phyloP scores from a whole-genome alignment of 2,329 filamentous ascomycete species.

The Parafenestella ontariensis region DNA sequence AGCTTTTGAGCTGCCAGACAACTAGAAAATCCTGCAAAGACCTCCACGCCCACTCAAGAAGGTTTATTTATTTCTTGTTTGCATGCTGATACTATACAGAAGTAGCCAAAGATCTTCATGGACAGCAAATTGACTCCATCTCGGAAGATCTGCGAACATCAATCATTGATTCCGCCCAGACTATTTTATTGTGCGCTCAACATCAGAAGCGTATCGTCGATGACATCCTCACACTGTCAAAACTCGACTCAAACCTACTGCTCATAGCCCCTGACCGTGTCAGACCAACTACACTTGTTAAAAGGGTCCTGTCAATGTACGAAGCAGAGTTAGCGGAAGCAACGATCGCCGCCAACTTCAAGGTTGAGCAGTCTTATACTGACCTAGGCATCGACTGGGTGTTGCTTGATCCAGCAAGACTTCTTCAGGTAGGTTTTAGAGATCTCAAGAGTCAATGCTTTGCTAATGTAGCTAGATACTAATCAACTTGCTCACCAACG shows the following conservation, averaged over 20 bases:
- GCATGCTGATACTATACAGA: neutral
- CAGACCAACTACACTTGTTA: slow-evolving; percentile 21
- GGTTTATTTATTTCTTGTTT: neutral
- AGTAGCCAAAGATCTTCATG: neutral
- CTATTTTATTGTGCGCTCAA: slow-evolving; percentile 36
- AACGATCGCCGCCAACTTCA: slow-evolving; percentile 12
- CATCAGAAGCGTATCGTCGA: slow-evolving; percentile 42
- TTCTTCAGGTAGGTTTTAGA: slow-evolving; percentile 12
- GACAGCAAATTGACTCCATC: neutral
- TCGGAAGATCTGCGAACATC: neutral
- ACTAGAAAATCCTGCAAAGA: too few species aligned
- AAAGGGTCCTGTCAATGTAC: slow-evolving; percentile 31
- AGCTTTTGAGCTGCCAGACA: too few species aligned
- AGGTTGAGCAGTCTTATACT: slow-evolving; percentile 15
- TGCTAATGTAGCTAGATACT: slow-evolving; percentile 14
- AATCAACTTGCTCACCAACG: slow-evolving; percentile 42
- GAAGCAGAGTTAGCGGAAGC: slow-evolving; percentile 26
- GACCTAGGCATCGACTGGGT: slow-evolving; percentile 19
- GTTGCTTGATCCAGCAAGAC: slow-evolving; percentile 19
- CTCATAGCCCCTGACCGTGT: slow-evolving; percentile 24
- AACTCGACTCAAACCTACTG: slow-evolving; percentile 31
- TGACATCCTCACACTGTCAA: slow-evolving; percentile 27
- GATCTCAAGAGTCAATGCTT: neutral
- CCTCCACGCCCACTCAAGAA: too few species aligned
- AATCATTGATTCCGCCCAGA: slow-evolving; percentile 25